phyloP scores from a whole-genome alignment of 2,329 filamentous ascomycete species.

The Ceratocystis papillata region DNA sequence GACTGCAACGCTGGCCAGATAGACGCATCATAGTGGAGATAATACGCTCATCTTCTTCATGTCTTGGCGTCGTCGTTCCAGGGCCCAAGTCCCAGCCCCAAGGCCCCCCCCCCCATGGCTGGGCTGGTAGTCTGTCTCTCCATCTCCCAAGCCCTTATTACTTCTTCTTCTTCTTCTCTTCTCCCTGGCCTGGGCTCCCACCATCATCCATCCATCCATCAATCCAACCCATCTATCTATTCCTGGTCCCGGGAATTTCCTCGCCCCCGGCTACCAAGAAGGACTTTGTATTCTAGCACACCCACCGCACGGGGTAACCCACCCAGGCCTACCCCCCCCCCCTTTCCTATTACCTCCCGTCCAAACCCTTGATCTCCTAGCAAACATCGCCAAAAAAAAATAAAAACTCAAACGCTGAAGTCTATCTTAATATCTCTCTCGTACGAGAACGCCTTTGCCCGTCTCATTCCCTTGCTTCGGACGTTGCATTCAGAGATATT shows the following conservation, averaged over 20 bases:
- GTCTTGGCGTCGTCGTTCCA: neutral
- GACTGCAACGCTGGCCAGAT: constrained; percentile 3
- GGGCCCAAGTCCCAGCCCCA: constrained; percentile 2
- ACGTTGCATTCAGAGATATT: neutral
- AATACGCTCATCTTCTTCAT: constrained; percentile 9
- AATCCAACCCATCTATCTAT: neutral
- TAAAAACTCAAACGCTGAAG: too few species aligned
- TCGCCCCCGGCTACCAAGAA: neutral
- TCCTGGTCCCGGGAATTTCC: constrained; percentile 4
- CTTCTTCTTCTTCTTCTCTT: neutral
- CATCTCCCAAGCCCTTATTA: neutral
- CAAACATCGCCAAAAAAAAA: neutral
- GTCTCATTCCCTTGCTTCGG: neutral
- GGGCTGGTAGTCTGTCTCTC: neutral
- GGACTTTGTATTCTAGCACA: neutral
- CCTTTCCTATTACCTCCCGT: neutral
- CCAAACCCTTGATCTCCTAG: neutral
- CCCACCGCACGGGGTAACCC: neutral
- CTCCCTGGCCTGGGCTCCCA: neutral
- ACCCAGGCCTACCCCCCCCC: neutral
- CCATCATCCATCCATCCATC: neutral
- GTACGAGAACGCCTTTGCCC: constrained; percentile 1
- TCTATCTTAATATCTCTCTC: neutral
- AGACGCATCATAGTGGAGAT: constrained; percentile 4
- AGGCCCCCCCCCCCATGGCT: neutral